A percentile compares a stretch with the other conserved stretches of the same genome.
Conservation (phyloP, 192 early-diverging fungal genomes). For the Mortierella alpina region DNA sequence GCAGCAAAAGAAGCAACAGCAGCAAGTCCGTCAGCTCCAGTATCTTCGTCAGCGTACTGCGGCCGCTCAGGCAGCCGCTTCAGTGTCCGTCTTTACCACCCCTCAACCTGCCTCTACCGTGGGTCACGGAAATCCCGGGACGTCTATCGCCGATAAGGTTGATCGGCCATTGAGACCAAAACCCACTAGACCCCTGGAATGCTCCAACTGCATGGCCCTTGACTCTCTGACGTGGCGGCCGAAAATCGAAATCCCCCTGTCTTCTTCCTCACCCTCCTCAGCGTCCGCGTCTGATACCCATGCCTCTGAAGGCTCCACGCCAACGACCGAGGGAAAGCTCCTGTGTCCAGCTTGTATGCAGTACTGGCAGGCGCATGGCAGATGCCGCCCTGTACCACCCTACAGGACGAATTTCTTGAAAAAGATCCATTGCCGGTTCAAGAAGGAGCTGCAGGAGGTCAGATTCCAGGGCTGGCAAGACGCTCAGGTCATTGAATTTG, state of each 20-base stretch:
- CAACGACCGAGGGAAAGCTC: neutral
- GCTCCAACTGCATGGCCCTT: slow-evolving; percentile 27
- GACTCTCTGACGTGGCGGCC: slow-evolving; percentile 17
- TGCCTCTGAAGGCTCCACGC: neutral
- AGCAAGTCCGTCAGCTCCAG: slow-evolving; percentile 29
- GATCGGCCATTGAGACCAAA: neutral
- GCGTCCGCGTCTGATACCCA: neutral
- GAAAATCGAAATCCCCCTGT: neutral
- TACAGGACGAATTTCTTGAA: slow-evolving; percentile 36
- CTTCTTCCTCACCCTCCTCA: neutral
- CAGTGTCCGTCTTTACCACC: neutral
- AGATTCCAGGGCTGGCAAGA: slow-evolving; percentile 51
- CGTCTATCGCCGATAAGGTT: neutral
- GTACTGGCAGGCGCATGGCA: slow-evolving; percentile 17
- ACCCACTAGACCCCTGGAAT: slow-evolving; percentile 12
- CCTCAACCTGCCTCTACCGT: no score
- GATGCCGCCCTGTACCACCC: slow-evolving; percentile 25
- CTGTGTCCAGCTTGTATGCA: slow-evolving; percentile 23
- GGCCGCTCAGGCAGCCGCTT: neutral
- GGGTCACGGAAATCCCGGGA: no score
- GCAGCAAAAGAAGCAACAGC: slow-evolving; percentile 26
- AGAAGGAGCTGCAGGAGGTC: slow-evolving; percentile 26
- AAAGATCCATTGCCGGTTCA: slow-evolving; percentile 43
- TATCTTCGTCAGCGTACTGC: slow-evolving; percentile 5
- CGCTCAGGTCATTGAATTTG: slow-evolving; percentile 38